A percentile compares a stretch with the other conserved stretches of the same genome.
phyloP scores from a whole-genome alignment of 225 moss, liverwort and hornwort species.

The Neckera pumila region DNA sequence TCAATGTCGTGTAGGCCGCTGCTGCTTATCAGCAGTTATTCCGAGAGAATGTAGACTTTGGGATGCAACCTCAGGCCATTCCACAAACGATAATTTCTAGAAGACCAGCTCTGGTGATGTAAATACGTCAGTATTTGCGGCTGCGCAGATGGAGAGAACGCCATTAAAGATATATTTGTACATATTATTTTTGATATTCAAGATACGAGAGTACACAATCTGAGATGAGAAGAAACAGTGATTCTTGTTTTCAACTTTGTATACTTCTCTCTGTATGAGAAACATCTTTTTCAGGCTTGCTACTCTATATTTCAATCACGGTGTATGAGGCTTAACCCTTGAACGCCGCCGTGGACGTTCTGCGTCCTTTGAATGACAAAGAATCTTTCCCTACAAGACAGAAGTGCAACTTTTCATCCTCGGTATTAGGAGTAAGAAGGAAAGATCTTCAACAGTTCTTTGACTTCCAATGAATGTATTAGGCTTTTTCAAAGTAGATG shows the following conservation, averaged over 20 bases:
- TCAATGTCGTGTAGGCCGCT: not conserved
- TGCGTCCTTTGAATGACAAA: too few species aligned
- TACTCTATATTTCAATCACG: not conserved
- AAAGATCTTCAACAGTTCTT: too few species aligned
- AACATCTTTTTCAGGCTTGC: not conserved
- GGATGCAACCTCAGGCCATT: not conserved
- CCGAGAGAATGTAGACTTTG: constrained; percentile 2
- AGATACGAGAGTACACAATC: not conserved
- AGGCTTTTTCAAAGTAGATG: too few species aligned
- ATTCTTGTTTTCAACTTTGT: not conserved
- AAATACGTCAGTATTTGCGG: constrained; percentile 27
- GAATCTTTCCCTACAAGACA: too few species aligned
- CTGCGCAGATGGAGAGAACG: not conserved
- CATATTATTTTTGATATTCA: constrained; percentile 22
- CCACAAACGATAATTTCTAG: constrained; percentile 5
- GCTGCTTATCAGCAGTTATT: not conserved
- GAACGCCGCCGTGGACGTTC: too few species aligned
- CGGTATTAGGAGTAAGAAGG: too few species aligned
- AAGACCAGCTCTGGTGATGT: constrained; percentile 25
- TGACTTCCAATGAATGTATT: too few species aligned
- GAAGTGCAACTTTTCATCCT: too few species aligned
- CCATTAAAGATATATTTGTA: constrained; percentile 31
- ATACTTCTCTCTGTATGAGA: not conserved
- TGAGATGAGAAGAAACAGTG: not conserved
- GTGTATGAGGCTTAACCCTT: not conserved